Evolutionary conservation across 148 eudicot species (phyloP), one percentile per base, ranked within the genome.

Genomic region (Rhododendron vialii): DNA sequence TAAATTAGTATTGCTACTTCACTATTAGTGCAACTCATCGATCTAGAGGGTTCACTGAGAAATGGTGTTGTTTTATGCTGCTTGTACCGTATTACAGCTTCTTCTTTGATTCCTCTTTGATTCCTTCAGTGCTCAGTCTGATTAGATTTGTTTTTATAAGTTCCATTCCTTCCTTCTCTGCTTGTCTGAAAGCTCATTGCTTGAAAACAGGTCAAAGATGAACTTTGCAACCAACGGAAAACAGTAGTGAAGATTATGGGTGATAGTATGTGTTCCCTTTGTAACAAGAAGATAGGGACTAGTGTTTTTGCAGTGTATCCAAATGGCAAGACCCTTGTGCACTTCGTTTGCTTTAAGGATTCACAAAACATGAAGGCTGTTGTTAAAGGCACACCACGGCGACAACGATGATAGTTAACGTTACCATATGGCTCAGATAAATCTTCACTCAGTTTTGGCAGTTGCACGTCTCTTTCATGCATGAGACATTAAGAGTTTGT

Each of bases 291-390:
- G 92, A 93, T 98, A 22, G 99, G 99, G 81, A 91, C 94, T n/a
- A 98, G 99, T 87, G 99, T 96, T 30, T 98, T 98, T 89, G 98
- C 99, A n/a, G 98, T 98, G 85, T 98, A 95, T 85, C 99, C 99
- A 7, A 98, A 98, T 59, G 95, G 96, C 3, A 92, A 91, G 85
- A 98, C 98, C 30, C 88, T 98, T 45, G 99, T 98, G 82, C 99
- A 98, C 86, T 98, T 98, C 86, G 98, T 94, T 84, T 98, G 99
- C 93, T 98, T 98, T 88, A 93, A 92, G 87, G 99, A 98, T 84
- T 94, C 99, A 3, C 99, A 95, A 89, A 95, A 83, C 89, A 95
- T 98, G 98, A 98, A 94, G 86, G 96, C 98, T 48, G 96, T 88
- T 51, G 88, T 38, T 43, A 95, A 88, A 92, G 95, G 98, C 81